Evolutionary conservation across 2,329 filamentous ascomycete genomes (phyloP), one percentile per base, ranked within the genome.

Genomic region (Sphaerulina musiva): DNA sequence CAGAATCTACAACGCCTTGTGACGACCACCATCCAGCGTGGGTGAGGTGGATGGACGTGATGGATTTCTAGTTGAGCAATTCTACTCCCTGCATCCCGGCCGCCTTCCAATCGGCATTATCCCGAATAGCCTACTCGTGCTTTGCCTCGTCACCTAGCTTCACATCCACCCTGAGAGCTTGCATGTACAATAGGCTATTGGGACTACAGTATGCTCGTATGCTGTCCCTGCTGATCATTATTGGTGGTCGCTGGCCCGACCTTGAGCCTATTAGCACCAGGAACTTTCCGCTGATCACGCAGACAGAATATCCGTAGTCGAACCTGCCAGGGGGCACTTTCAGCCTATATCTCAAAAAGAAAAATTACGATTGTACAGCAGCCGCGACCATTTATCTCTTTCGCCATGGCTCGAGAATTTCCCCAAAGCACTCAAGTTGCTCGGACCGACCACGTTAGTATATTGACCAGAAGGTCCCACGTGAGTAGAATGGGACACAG

Each of bases 231-330:
- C 8, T 26, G 14, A 20, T 12, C 41, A 5, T 6, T 12, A 29
- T 3, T 23, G 41, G 23, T 44, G 17, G 17, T 6, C 4, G 20
- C 14, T 23, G 11, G 20, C 17, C 48, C 48, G 48, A 41, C 29
- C 26, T 43, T 43, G 40, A 50, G 40, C 48, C 48, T 50, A 36
- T 50, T 43, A 14, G 10, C 29, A 36, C 40, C 48, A 39, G 36
- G n/a, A 39, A 26, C 39, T 34, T 50, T 32, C 29, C 43, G 39
- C 48, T 50, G 26, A 50, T 31, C 32, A 10, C 23, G 26, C 40
- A 38, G 10, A 50, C 48, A 44, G 8, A 43, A 17, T 39, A 9
- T 6, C 47, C 47, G 47, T 31, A 36, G 48, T 50, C 40, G 41
- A 20, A 20, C 20, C 40, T 1, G 40, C 10, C 8, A 14, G n/a